Evolutionary conservation across 805 yeast species (phyloP).

Genomic region (Torulaspora microellipsoides): DNA sequence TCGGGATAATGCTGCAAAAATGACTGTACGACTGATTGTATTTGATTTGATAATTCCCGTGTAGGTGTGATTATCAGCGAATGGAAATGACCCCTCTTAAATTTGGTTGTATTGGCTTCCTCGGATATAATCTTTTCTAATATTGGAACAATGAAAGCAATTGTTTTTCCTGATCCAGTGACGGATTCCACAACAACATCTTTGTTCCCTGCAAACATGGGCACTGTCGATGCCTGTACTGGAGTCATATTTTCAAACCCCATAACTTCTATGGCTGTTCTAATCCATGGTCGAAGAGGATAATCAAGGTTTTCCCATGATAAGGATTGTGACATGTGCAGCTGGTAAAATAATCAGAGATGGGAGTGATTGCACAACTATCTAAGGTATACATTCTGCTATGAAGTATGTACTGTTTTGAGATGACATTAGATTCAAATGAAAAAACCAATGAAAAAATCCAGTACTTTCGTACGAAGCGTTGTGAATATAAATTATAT

Average conservation of each 20-base stretch:
- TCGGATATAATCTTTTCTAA: conserved; percentile 54
- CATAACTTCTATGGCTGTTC: conserved; percentile 59
- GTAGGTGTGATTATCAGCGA: conserved; percentile 69
- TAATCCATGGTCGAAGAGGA: conserved; percentile 63
- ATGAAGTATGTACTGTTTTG: background rate
- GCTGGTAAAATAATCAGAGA: too few relatives aligned
- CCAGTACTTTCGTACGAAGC: conserved; percentile 6
- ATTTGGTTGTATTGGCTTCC: conserved; percentile 27
- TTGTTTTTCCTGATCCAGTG: conserved; percentile 96
- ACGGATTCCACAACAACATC: conserved; percentile 97
- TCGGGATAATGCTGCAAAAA: conserved; percentile 57
- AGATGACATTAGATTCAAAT: conserved; percentile 1
- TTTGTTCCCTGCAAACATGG: conserved; percentile 73
- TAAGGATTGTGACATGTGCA: conserved; percentile 40
- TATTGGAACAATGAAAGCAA: conserved; percentile 83
- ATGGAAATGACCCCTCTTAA: conserved; percentile 61
- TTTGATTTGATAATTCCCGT: conserved; percentile 66
- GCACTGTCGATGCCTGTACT: conserved; percentile 93
- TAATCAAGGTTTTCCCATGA: conserved; percentile 56
- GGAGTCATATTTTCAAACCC: conserved; percentile 89
- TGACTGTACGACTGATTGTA: conserved; percentile 57
- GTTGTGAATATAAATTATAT: too few relatives aligned
- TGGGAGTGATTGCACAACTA: too few relatives aligned
- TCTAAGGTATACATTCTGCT: too few relatives aligned
- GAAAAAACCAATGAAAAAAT: background rate